A percentile compares a stretch with the other conserved stretches of the same genome.
Evolutionary conservation across 23 red algal genomes (phyloP).

Genomic region (Gracilaria gracilis): DNA sequence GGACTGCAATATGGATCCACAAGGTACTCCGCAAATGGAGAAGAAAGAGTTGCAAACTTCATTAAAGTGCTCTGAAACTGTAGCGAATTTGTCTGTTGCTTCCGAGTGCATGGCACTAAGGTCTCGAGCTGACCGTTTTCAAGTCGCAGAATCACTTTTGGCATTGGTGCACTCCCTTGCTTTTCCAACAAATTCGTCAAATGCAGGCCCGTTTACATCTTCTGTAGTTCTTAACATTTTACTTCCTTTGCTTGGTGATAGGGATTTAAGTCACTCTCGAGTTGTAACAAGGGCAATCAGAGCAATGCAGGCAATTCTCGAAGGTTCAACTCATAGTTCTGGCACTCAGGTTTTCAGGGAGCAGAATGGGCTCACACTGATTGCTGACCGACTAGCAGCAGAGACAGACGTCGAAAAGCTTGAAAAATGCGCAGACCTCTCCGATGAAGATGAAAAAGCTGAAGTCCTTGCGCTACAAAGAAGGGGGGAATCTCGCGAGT

Average conservation of each 20-base stretch:
- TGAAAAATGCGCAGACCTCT: conserved; percentile 21
- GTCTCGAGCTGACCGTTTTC: conserved; percentile 6
- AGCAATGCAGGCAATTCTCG: conserved; percentile 69
- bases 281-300: conserved; percentile 68
- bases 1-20: conserved; percentile 5
- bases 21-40: background rate
- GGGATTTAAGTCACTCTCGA: conserved; percentile 49
- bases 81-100: conserved; percentile 16
- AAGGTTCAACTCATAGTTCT: conserved; percentile 41
- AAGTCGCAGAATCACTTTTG: conserved; percentile 42
- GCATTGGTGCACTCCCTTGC: conserved; percentile 50
- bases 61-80: background rate
- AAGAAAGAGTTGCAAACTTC: background rate
- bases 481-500: conserved; percentile 65
- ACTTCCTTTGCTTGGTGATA: conserved; percentile 58
- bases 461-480: conserved; percentile 57
- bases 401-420: conserved; percentile 33
- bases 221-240: conserved; percentile 55
- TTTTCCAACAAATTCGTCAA: conserved; percentile 38
- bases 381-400: conserved; percentile 60
- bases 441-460: conserved; percentile 54
- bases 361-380: conserved; percentile 44
- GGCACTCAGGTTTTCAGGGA: conserved; percentile 69
- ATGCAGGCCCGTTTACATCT: conserved; percentile 24
- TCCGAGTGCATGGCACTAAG: conserved; percentile 24